Evolutionary conservation across 1,284 basidiomycete species (phyloP).

Genomic region (Malassezia obtusa): DNA sequence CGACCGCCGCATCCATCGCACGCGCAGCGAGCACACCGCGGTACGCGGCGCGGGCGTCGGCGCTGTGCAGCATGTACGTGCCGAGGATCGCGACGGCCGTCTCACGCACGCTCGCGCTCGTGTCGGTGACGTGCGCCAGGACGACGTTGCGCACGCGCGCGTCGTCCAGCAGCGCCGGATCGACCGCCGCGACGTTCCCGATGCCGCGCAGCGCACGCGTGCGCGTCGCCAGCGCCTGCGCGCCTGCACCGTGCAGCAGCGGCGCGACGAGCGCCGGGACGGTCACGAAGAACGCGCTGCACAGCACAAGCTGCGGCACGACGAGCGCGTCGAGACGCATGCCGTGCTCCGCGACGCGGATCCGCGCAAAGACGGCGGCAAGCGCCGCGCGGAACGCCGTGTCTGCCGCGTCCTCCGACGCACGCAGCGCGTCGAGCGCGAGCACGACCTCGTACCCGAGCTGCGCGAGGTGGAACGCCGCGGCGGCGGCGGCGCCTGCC

Average conservation of each 20-base stretch:
- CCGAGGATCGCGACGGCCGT: conserved; percentile 90
- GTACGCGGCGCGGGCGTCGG: conserved; percentile 72
- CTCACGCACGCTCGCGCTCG: conserved; percentile 84
- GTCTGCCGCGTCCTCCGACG: not conserved
- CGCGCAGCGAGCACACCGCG: conserved; percentile 74
- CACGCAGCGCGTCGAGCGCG: not conserved
- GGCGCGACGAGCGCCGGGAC: conserved; percentile 19
- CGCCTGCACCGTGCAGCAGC: conserved; percentile 29
- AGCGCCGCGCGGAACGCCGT: not conserved
- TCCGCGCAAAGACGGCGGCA: not conserved
- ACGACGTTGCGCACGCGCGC: conserved; percentile 53
- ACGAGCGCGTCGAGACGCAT: conserved; percentile 17
- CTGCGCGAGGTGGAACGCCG: conserved; percentile 26
- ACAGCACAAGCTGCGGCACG: conserved; percentile 21
- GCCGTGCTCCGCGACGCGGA: not conserved
- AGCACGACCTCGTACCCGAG: conserved; percentile 25
- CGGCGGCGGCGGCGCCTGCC: conserved; percentile 22
- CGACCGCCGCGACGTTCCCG: conserved; percentile 26
- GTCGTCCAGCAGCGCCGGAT: conserved; percentile 25
- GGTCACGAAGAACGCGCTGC: conserved; percentile 27
- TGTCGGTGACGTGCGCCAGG: conserved; percentile 76
- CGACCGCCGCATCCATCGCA: conserved; percentile 81
- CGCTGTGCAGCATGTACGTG: conserved; percentile 80
- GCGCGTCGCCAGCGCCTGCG: conserved; percentile 31
- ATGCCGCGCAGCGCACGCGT: conserved; percentile 35